phyloP scores from a whole-genome alignment of 208 protist genomes.

The Crithidia expoeki region DNA sequence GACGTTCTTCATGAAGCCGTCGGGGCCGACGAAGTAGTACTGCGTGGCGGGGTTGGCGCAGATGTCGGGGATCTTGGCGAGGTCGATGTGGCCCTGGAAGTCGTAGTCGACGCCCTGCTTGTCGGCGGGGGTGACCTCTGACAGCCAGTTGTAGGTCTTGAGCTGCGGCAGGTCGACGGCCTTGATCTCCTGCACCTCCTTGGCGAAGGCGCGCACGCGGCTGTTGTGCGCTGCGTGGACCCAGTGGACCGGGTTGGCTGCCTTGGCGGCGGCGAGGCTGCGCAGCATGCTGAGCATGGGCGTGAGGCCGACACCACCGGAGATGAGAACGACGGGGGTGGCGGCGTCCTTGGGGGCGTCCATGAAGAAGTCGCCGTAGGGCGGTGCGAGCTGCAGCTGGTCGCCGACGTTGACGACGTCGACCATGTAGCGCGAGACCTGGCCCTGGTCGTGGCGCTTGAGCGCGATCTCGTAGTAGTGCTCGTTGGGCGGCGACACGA shows the following conservation, averaged over 20 bases:
- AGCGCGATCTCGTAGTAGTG: constrained; percentile 47
- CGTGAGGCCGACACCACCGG: constrained; percentile 41
- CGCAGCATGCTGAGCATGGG: constrained; percentile 45
- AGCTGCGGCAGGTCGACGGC: constrained; percentile 31
- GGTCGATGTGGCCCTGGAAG: constrained; percentile 41
- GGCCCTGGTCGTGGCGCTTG: constrained; percentile 40
- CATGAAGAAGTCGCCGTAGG: constrained; percentile 51
- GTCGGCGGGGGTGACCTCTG: constrained; percentile 21
- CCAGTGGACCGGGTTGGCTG: constrained; percentile 37
- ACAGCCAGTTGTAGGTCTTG: constrained; percentile 36
- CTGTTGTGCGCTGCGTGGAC: constrained; percentile 37
- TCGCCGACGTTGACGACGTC: constrained; percentile 41
- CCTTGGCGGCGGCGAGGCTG: constrained; percentile 31
- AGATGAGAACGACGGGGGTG: no score
- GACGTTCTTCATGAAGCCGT: constrained; percentile 34
- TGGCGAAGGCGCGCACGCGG: constrained; percentile 29
- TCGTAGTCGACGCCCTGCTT: constrained; percentile 37
- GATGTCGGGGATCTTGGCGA: constrained; percentile 26
- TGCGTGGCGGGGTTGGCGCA: constrained; percentile 20
- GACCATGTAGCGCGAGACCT: constrained; percentile 47
- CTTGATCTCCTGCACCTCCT: constrained; percentile 27
- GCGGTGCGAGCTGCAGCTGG: constrained; percentile 39
- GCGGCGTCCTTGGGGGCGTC: constrained; percentile 14
- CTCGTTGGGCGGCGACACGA: constrained; percentile 34
- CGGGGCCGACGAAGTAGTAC: constrained; percentile 43